Percentiles rank a stretch among this genome's conserved stretches.
These are phyloP conservation scores for Daldinia childiae DNA, from an alignment of 495 filamentous ascomycete genomes.

Conservation along the genomic window DNA sequence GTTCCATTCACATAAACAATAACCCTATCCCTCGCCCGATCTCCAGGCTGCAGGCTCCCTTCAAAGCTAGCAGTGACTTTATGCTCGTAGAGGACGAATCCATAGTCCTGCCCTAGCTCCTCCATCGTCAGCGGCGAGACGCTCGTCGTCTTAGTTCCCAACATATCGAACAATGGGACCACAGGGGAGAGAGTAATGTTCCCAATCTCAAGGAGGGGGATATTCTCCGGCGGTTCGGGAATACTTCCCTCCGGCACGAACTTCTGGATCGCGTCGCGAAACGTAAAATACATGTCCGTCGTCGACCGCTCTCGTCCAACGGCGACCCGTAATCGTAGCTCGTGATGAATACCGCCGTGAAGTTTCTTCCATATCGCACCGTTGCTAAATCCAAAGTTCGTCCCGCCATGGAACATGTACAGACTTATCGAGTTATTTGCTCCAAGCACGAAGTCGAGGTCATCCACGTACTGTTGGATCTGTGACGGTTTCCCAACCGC, in stretches of 20 bases:
- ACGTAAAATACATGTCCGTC: conserved; percentile 52
- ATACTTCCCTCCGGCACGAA: conserved; percentile 47
- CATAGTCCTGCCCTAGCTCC: conserved; percentile 52
- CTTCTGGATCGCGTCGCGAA: conserved; percentile 51
- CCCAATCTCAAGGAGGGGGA: conserved; percentile 46
- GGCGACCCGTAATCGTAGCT: conserved; percentile 62
- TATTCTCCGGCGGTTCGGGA: conserved; percentile 46
- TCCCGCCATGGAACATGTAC: conserved; percentile 62
- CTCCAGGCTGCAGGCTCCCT: conserved; percentile 51
- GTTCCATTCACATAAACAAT: conserved; percentile 57
- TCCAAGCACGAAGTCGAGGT: conserved; percentile 53
- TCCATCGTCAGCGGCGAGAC: conserved; percentile 56
- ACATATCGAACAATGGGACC: conserved; percentile 44
- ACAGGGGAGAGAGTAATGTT: conserved; percentile 44
- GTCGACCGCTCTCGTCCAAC: conserved; percentile 59
- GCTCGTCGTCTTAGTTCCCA: conserved; percentile 26
- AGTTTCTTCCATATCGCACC: conserved; percentile 55
- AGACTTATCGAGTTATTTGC: conserved; percentile 55
- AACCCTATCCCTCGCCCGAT: conserved; percentile 54
- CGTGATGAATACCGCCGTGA: conserved; percentile 50
- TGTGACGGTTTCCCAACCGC: conserved; percentile 39
- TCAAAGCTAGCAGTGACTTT: conserved; percentile 32
- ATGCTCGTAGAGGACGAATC: conserved; percentile 56
- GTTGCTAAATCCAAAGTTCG: conserved; percentile 58
- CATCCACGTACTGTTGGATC: conserved; percentile 39